Evolutionary conservation across 2,329 filamentous ascomycete genomes (phyloP).

Genomic region (Ascochyta fabae): DNA sequence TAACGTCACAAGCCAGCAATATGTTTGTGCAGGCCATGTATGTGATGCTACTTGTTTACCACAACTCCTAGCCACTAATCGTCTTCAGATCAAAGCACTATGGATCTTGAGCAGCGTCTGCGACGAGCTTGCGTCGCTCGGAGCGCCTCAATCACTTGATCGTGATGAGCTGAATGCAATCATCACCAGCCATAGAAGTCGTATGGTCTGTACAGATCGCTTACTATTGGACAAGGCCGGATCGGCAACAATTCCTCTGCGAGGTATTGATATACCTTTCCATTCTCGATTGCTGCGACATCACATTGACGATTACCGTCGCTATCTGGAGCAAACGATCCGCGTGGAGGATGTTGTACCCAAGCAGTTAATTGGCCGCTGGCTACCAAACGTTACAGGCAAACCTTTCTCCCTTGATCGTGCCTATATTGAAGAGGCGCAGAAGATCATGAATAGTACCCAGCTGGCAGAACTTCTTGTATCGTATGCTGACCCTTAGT

Average conservation of each 20-base stretch:
- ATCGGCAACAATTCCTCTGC: constrained; percentile 38
- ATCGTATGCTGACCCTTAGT: no score
- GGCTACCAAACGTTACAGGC: neutral
- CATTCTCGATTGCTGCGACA: constrained; percentile 35
- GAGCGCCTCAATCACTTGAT: no score
- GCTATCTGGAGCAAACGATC: neutral
- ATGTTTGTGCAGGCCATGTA: constrained; percentile 45
- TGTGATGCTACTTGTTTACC: neutral
- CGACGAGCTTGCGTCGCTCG: constrained; percentile 9
- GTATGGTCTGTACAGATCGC: no score
- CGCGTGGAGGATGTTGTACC: neutral
- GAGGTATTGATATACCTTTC: constrained; percentile 45
- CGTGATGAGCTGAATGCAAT: no score
- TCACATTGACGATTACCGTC: constrained; percentile 20
- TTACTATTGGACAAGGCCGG: no score
- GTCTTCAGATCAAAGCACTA: constrained; percentile 21
- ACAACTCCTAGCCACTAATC: neutral
- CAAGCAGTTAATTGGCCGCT: neutral
- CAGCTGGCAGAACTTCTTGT: no score
- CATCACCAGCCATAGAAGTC: no score
- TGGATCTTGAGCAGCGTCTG: constrained; percentile 21
- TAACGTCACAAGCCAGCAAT: constrained; percentile 27
- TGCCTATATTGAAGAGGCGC: neutral
- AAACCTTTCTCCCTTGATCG: neutral
- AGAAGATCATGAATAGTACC: neutral